Percentiles rank a stretch among this genome's conserved stretches.
phyloP scores from a whole-genome alignment of 2,329 filamentous ascomycete species.

The Microsporum canis region DNA sequence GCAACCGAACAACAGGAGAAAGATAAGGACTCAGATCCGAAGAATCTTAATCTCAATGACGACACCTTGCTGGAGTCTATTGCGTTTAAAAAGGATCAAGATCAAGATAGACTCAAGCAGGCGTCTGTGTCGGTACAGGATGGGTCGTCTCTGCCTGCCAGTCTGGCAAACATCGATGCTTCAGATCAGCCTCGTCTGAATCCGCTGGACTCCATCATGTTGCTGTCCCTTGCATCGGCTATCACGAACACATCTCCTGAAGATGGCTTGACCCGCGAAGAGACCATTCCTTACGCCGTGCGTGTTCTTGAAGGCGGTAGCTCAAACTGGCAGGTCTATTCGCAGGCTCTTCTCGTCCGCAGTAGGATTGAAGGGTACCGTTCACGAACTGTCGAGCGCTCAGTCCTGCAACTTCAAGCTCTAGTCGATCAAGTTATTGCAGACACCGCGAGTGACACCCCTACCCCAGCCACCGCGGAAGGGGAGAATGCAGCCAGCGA shows the following conservation, averaged over 20 bases:
- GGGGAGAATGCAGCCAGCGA: conserved; percentile 17
- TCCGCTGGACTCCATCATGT: conserved; percentile 77
- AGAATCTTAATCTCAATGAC: conserved; percentile 70
- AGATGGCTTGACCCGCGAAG: conserved; percentile 80
- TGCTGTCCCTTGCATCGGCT: conserved; percentile 68
- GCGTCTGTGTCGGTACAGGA: conserved; percentile 30
- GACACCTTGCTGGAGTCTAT: conserved; percentile 87
- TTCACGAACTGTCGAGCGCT: conserved; percentile 77
- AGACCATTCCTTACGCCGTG: conserved; percentile 81
- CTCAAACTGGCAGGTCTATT: conserved; percentile 97
- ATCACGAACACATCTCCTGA: conserved; percentile 79
- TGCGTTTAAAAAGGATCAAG: conserved; percentile 52
- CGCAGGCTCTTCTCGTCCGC: conserved; percentile 78
- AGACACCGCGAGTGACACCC: conserved; percentile 51
- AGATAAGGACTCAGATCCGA: conserved; percentile 36
- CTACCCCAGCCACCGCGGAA: conserved; percentile 21
- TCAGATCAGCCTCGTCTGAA: conserved; percentile 71
- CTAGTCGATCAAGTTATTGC: conserved; percentile 91
- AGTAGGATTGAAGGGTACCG: conserved; percentile 82
- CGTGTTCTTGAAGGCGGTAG: conserved; percentile 79
- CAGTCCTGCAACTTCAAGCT: conserved; percentile 83
- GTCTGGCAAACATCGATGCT: conserved; percentile 56
- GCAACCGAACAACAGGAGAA: background rate
- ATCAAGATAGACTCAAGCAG: conserved; percentile 28
- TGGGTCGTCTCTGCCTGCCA: conserved; percentile 45